Conservation (phyloP, 2,329 filamentous ascomycete species). For the Xylaria sp. region DNA sequence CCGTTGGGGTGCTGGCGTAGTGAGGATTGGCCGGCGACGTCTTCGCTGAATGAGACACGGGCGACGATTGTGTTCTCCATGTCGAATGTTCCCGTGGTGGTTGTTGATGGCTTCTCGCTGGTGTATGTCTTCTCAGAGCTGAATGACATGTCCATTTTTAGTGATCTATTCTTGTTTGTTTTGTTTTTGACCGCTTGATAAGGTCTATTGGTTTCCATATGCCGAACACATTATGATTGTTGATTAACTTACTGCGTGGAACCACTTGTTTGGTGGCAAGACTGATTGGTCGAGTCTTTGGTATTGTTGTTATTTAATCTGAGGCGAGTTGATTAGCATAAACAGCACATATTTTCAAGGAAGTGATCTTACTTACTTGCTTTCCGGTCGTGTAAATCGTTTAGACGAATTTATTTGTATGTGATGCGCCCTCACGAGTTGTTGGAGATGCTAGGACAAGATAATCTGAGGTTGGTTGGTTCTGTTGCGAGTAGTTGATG, state of each 20-base stretch:
- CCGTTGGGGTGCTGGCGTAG: background rate
- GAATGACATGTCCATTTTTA: background rate
- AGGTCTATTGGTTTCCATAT: background rate
- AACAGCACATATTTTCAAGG: background rate
- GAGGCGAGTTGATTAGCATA: background rate
- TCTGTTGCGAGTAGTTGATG: background rate
- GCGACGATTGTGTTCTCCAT: conserved; percentile 1
- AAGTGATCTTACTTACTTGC: background rate
- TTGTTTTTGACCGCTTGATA: background rate
- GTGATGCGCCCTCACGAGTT: background rate
- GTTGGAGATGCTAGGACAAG: background rate
- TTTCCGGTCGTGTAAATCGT: background rate
- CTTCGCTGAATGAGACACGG: background rate
- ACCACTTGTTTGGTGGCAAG: background rate
- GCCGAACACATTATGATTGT: background rate
- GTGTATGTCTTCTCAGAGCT: background rate
- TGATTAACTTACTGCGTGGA: background rate
- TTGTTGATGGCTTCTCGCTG: too few relatives aligned
- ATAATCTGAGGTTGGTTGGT: background rate
- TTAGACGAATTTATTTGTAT: background rate
- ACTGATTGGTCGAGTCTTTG: background rate
- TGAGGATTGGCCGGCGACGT: background rate
- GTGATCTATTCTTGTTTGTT: background rate
- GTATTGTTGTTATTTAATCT: background rate
- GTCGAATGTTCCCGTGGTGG: background rate